Evolutionary conservation across 1,139 yeast genomes (phyloP), one percentile per base, ranked within the genome.

Genomic region (Nakaseomyces delphensis): DNA sequence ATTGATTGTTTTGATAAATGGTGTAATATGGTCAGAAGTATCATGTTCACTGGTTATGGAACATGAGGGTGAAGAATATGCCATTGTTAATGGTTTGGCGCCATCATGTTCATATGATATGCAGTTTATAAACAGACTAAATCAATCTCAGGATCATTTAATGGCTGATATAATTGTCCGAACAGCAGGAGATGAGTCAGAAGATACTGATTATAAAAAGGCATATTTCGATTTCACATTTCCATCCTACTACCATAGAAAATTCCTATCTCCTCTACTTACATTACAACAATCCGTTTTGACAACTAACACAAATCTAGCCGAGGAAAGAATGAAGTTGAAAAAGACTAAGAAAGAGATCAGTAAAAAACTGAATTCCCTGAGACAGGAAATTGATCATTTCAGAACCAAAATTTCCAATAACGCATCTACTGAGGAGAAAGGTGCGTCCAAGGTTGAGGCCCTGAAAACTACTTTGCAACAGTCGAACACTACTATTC

Each of bases 31-130:
- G 89, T 66, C 74, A 52, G 70, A 76, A 64, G 67, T 68, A 45
- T 57, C 71, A 0, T 64, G 72, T 35, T 71, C 73, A 27, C 54
- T 65, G 5, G 52, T 64, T 2, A 51, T 59, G 25, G 64, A 63
- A 16, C 53, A 51, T 35, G 54, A 60, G 28, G 64, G 68, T 33
- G 76, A 73, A 40, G 63, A 60, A 30, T 64, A 66, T 45, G 69
- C 74, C 32, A 67, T 77, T 7, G 73, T 81, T 31, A 76, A 75
- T 56, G 86, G 86, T 1, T 64, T 82, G 40, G 77, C 84, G 10
- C 83, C 87, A 0, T 62, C 76, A 23, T 76, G 77, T 36, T 84
- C 81, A 48, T 82, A 79, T 53, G 85, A 79, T 52, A 72, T 82
- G 41, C 83, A 78, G 45, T 65, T 79, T 43, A 64, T 75, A 40